phyloP scores from a whole-genome alignment of 2,329 filamentous ascomycete genomes.

The Knufia petricola region DNA sequence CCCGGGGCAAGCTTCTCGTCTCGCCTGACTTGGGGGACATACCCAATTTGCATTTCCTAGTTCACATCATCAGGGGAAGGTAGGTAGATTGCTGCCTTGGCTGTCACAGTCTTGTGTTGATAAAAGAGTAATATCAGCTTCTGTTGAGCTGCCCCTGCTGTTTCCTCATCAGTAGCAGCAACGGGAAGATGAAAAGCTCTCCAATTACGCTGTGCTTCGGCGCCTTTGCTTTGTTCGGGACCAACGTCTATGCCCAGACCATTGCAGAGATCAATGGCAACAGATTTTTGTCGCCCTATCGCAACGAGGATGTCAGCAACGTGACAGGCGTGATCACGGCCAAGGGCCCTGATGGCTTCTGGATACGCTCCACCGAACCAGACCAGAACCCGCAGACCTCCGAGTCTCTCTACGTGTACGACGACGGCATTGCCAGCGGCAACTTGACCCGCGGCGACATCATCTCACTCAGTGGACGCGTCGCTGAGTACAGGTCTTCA shows the following conservation, averaged over 20 bases:
- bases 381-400: conserved; percentile 50
- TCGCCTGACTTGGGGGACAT: not conserved
- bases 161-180: not conserved
- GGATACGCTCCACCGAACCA: conserved; percentile 50
- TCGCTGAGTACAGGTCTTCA: conserved; percentile 50
- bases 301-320: conserved; percentile 46
- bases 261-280: conserved; percentile 59
- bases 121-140: too few relatives aligned
- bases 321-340: conserved; percentile 58
- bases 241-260: conserved; percentile 29
- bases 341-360: conserved; percentile 53
- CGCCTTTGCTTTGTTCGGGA: conserved; percentile 19
- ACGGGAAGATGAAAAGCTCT: not conserved
- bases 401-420: conserved; percentile 57
- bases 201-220: not conserved
- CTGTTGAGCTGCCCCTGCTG: not conserved
- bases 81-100: not conserved
- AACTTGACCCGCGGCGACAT: conserved; percentile 54
- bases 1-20: not conserved
- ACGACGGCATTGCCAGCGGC: conserved; percentile 37
- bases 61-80: not conserved
- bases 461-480: conserved; percentile 47
- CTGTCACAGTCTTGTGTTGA: not conserved
- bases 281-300: conserved; percentile 52
- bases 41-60: not conserved